Conservation (phyloP, 176 grass and related monocot species). For the Triticum turgidum region DNA sequence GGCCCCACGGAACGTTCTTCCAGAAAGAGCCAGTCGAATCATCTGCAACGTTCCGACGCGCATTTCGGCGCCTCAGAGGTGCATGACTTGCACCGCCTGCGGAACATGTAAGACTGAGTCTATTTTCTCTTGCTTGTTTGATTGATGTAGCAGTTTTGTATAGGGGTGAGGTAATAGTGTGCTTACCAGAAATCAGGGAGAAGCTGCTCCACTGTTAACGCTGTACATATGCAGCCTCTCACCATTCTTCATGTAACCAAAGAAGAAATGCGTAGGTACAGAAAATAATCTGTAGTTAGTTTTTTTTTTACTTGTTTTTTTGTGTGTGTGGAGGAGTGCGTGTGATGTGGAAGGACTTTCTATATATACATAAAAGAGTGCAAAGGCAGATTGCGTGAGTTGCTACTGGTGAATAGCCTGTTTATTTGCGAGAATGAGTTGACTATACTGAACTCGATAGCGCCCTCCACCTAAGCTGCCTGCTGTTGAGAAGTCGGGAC, state of each 20-base stretch:
- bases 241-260: conserved; percentile 30
- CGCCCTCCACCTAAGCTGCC: not conserved
- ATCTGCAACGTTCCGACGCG: conserved; percentile 52
- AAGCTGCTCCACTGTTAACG: conserved; percentile 28
- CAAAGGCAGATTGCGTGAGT: conserved; percentile 3
- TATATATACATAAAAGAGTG: conserved; percentile 15
- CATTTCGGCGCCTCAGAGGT: conserved; percentile 45
- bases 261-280: conserved; percentile 10
- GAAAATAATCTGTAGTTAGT: not conserved
- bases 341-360: not conserved
- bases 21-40: conserved; percentile 48
- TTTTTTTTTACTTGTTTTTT: not conserved
- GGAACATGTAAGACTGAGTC: conserved; percentile 23
- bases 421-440: not conserved
- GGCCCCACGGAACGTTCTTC: conserved; percentile 1
- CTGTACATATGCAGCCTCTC: conserved; percentile 56
- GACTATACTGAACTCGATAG: not conserved
- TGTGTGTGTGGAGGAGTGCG: not conserved
- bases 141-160: conserved; percentile 13
- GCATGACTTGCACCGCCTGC: conserved; percentile 40
- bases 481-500: not conserved
- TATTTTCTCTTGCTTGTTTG: conserved; percentile 19
- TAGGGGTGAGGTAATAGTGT: conserved; percentile 16
- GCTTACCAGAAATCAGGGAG: conserved; percentile 16
- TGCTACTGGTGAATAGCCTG: not conserved